Evolutionary conservation across 2,329 filamentous ascomycete species (phyloP).

Genomic region (Teratosphaeria destructans): DNA sequence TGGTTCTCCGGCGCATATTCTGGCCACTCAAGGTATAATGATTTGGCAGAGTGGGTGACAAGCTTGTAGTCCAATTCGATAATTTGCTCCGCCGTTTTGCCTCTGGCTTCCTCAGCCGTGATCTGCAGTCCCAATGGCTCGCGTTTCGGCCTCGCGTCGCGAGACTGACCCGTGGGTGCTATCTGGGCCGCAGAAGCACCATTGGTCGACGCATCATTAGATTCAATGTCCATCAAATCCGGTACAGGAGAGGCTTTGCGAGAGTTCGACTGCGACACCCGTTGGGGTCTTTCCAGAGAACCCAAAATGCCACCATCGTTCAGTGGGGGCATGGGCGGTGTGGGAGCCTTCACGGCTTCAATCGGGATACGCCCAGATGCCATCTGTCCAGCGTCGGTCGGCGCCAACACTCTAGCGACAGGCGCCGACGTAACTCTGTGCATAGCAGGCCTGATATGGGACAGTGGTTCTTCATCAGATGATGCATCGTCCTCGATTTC

Average conservation of each 20-base stretch:
- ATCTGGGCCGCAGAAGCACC: not conserved
- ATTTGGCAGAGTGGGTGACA: conserved; percentile 4
- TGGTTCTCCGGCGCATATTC: conserved; percentile 10
- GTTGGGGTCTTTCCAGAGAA: not conserved
- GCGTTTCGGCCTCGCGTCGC: not conserved
- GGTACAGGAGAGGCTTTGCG: not conserved
- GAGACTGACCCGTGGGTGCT: not conserved
- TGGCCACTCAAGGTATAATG: conserved; percentile 17
- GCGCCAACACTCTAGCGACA: not conserved
- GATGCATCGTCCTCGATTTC: not conserved
- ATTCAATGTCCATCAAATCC: not conserved
- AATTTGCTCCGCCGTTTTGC: not conserved
- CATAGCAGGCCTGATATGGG: not conserved
- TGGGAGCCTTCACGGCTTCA: not conserved
- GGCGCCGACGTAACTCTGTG: not conserved
- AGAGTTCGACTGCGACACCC: not conserved
- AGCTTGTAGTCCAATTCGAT: not conserved
- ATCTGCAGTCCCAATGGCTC: not conserved
- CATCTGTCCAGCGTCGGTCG: not conserved
- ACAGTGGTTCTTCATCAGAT: not conserved
- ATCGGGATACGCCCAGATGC: not conserved
- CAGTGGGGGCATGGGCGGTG: not conserved
- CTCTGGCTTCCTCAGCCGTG: conserved; percentile 1
- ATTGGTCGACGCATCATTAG: not conserved
- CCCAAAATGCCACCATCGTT: not conserved